Evolutionary conservation across 192 early-diverging fungal species (phyloP).

Genomic region (Podila clonocystis): DNA sequence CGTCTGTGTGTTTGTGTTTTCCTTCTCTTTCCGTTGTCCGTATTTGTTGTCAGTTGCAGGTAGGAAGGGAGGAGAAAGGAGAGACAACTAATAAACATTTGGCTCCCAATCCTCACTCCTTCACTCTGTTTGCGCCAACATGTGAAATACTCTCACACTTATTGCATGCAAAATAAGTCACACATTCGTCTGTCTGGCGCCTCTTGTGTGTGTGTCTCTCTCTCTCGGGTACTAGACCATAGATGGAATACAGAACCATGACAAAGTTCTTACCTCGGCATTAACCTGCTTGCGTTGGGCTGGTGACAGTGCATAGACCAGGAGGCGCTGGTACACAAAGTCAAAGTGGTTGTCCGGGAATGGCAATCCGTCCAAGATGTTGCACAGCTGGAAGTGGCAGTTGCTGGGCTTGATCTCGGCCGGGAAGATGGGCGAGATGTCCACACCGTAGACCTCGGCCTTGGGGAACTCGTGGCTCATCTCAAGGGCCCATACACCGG

Average conservation of each 20-base stretch:
- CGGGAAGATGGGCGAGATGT: conserved; percentile 51
- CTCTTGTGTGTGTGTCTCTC: no score
- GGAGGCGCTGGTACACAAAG: conserved; percentile 43
- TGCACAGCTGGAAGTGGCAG: conserved; percentile 48
- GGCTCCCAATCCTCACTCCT: no score
- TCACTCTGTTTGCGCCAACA: background rate
- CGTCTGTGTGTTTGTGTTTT: no score
- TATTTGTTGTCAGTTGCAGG: no score
- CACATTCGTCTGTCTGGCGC: no score
- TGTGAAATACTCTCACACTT: background rate
- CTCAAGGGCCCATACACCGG: conserved; percentile 48
- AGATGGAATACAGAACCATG: background rate
- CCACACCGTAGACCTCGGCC: conserved; percentile 44
- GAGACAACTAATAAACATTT: background rate
- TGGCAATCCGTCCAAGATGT: conserved; percentile 45
- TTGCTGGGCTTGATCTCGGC: conserved; percentile 49
- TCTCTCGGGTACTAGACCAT: background rate
- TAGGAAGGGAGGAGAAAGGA: background rate
- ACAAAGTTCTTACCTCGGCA: conserved; percentile 21
- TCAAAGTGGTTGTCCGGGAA: conserved; percentile 56
- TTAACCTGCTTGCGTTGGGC: conserved; percentile 34
- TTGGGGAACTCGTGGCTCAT: conserved; percentile 48
- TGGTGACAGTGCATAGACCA: conserved; percentile 33
- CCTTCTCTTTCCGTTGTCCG: no score
- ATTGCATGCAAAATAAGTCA: background rate